Conservation (phyloP, 2,329 filamentous ascomycete species). For the Talaromyces albobiverticillius region DNA sequence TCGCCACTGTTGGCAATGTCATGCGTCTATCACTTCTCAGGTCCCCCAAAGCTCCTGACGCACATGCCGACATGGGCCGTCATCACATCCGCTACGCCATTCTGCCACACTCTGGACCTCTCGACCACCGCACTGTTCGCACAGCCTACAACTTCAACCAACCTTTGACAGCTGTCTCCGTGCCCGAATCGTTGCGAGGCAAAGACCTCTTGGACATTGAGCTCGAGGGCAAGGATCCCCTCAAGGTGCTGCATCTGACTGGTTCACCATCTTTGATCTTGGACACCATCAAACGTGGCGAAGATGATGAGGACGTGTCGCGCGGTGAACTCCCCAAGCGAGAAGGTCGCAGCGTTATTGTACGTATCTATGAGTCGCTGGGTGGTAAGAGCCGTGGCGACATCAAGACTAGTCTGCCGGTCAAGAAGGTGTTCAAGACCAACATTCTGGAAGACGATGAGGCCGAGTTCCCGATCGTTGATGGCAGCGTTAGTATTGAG, state of each 20-base stretch:
- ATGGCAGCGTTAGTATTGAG: conserved; percentile 57
- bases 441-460: conserved; percentile 88
- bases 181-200: conserved; percentile 30
- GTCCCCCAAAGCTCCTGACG: conserved; percentile 88
- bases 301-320: conserved; percentile 71
- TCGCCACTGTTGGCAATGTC: conserved; percentile 80
- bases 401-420: conserved; percentile 65
- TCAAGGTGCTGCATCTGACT: conserved; percentile 63
- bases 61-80: conserved; percentile 86
- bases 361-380: conserved; percentile 83
- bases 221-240: conserved; percentile 28
- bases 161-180: conserved; percentile 59
- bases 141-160: conserved; percentile 90
- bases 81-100: conserved; percentile 90
- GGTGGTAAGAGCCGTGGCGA: conserved; percentile 75
- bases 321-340: conserved; percentile 61
- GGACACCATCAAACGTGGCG: conserved; percentile 90
- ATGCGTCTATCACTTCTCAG: conserved; percentile 88
- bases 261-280: conserved; percentile 69
- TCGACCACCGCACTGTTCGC: conserved; percentile 71
- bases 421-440: conserved; percentile 75
- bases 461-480: conserved; percentile 58
- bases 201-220: too few relatives aligned
- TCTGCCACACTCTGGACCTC: conserved; percentile 72
- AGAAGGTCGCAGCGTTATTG: conserved; percentile 73